A percentile compares a stretch with the other conserved stretches of the same genome.
Evolutionary conservation across 2,329 filamentous ascomycete species (phyloP).

Genomic region (Cladosporium sp.): DNA sequence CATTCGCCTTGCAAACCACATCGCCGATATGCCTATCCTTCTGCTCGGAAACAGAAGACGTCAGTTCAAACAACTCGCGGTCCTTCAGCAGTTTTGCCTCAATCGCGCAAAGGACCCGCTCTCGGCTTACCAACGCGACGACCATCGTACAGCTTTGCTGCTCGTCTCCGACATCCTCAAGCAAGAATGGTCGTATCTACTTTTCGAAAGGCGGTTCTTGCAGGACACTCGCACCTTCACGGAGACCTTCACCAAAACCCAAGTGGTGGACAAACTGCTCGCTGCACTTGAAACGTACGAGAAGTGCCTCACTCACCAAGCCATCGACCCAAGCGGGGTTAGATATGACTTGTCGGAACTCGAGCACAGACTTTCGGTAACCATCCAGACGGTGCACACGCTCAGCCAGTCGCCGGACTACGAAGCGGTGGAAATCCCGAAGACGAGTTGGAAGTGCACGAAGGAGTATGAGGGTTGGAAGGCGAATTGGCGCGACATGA

Average conservation of each 20-base stretch:
- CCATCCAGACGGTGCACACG: neutral
- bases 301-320: conserved; percentile 9
- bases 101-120: conserved; percentile 7
- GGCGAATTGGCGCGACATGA: neutral
- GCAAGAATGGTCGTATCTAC: conserved; percentile 4
- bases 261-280: conserved; percentile 10
- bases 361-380: neutral
- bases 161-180: conserved; percentile 5
- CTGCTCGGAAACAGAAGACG: conserved; percentile 7
- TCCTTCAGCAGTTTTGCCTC: conserved; percentile 5
- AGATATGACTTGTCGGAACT: conserved; percentile 3
- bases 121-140: neutral
- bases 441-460: conserved; percentile 2
- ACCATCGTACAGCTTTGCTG: conserved; percentile 5
- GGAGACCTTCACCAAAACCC: neutral
- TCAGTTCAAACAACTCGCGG: conserved; percentile 11
- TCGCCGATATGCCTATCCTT: conserved; percentile 10
- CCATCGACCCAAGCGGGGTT: neutral
- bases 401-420: neutral
- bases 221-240: neutral
- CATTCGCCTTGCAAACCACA: neutral
- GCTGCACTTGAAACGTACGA: conserved; percentile 7
- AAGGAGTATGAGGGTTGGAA: conserved; percentile 5
- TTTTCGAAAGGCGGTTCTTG: conserved; percentile 7
- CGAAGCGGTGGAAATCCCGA: neutral